phyloP scores from a whole-genome alignment of 768 basidiomycete species.

The Russula earlei region DNA sequence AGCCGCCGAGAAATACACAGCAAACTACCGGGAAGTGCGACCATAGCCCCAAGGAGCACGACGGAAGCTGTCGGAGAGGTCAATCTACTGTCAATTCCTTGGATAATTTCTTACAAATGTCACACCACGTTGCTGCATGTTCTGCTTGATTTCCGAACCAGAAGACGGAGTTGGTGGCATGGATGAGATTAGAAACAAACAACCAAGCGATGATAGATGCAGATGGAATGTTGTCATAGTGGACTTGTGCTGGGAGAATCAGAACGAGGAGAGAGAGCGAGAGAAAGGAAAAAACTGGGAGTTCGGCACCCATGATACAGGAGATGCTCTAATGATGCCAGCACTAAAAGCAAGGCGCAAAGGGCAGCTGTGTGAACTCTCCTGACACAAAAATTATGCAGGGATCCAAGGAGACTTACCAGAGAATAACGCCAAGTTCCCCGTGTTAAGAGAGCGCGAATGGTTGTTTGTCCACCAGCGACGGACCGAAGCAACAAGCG shows the following conservation, averaged over 20 bases:
- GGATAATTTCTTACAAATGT: conserved; percentile 28
- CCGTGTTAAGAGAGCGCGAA: background rate
- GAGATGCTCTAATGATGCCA: background rate
- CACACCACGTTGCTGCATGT: conserved; percentile 30
- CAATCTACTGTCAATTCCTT: background rate
- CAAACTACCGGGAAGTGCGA: conserved; percentile 16
- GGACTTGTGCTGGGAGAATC: conserved; percentile 18
- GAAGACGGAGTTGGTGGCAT: conserved; percentile 26
- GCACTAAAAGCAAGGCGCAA: conserved; percentile 5
- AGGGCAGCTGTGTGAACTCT: too few species aligned
- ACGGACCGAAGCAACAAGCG: conserved; percentile 2
- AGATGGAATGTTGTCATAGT: conserved; percentile 12
- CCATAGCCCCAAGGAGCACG: conserved; percentile 19
- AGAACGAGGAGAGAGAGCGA: conserved; percentile 5
- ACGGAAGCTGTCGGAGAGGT: conserved; percentile 10
- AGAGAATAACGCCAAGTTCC: background rate
- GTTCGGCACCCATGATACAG: conserved; percentile 14
- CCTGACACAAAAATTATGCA: background rate
- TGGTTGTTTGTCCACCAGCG: background rate
- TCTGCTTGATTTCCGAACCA: conserved; percentile 27
- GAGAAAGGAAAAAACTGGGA: conserved; percentile 17
- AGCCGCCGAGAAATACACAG: conserved; percentile 18
- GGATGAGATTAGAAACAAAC: conserved; percentile 22
- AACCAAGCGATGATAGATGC: conserved; percentile 22
- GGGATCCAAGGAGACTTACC: background rate